Evolutionary conservation across 495 filamentous ascomycete genomes (phyloP), one percentile per base, ranked within the genome.

Genomic region (Cetradonia linearis): DNA sequence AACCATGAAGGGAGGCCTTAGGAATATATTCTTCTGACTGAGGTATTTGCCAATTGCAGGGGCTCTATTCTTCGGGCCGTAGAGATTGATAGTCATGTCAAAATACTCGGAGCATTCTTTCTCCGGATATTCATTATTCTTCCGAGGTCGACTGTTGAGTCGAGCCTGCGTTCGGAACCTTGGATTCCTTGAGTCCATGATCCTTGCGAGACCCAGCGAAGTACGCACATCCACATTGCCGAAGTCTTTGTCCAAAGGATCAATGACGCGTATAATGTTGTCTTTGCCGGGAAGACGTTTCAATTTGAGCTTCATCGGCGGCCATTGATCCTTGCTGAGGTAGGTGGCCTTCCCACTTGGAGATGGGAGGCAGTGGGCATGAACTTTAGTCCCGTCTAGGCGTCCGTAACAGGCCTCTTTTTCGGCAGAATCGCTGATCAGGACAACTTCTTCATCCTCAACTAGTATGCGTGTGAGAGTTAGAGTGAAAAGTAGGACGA

Each of bases 401-500:
- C 84, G 85, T 9, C 93, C 93, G 68, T 88, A 91, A 72, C 93
- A 96, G 30, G 96, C 86, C 65, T 89, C 83, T 65, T 85, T 79
- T 23, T 78, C 73, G 27, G 58, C 62, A 13, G 70, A 69, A 52
- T 73, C 74, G 28, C 63, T 67, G 13, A 81, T 48, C 55, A 78
- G 56, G n/a, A 79, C 68, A 2, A 80, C 53, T 16, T 85, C 75
- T 40, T 82, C 80, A 40, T 87, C 86, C 30, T 79, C 81, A 42
- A 66, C 67, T 53, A 40, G 2, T 14, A 28, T 4, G 44, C 7
- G 11, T 3, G 28, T 63, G 34, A 56, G 27, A 60, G 20, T 18
- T 31, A 37, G 34, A 4, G 31, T 20, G 8, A 58, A 8, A 23
- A 27, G 23, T 34, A 31, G 46, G 28, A 61, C 27, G 54, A 44